These are phyloP conservation scores for Pseudisothecium myosuroides DNA, from an alignment of 225 moss, liverwort and hornwort genomes.

Conservation along the genomic window DNA sequence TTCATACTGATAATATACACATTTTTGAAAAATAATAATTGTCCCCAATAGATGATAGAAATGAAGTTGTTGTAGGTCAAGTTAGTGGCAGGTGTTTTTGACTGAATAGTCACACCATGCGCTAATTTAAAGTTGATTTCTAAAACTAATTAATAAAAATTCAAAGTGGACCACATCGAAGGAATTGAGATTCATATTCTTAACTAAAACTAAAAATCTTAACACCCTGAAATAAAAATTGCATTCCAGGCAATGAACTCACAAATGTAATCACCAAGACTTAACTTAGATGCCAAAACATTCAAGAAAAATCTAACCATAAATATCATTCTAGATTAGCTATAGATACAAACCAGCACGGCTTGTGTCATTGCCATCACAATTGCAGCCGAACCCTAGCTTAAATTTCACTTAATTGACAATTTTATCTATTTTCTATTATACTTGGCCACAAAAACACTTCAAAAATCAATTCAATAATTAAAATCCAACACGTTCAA, in stretches of 20 bases:
- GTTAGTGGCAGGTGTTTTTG: no score
- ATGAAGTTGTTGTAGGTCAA: no score
- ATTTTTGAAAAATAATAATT: no score
- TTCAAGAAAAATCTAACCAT: not conserved
- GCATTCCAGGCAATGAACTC: not conserved
- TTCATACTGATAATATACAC: no score
- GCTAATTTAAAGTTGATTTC: no score
- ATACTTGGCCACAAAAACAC: not conserved
- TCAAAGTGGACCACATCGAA: not conserved
- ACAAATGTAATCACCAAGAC: not conserved
- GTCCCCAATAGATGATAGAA: no score
- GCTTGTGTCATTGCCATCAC: not conserved
- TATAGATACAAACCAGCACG: not conserved
- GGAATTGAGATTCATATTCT: not conserved
- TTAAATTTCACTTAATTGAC: not conserved
- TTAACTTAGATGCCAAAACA: not conserved
- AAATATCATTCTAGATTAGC: not conserved
- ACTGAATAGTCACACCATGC: no score
- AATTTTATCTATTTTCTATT: not conserved
- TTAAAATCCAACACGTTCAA: not conserved
- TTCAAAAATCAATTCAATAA: not conserved
- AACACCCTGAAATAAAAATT: not conserved
- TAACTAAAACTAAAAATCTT: not conserved
- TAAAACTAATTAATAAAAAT: no score
- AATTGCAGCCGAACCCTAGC: not conserved